Base-by-base conservation (phyloP, 192 early-diverging fungal genomes). In the Dissophora ornata region DNA sequence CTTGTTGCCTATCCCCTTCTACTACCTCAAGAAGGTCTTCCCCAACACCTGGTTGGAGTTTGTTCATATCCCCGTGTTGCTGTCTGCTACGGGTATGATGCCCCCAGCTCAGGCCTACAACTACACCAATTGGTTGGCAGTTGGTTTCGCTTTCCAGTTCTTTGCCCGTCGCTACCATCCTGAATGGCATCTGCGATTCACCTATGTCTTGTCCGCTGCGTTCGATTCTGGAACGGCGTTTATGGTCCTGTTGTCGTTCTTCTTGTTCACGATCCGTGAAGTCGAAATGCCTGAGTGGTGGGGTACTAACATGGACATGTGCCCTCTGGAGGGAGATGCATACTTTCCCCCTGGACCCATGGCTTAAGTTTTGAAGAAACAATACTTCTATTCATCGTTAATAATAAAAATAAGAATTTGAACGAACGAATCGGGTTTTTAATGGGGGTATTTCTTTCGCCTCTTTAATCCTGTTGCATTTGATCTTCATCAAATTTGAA, bases 141-240 rank as follows among this genome's bases (percentile, higher is more conserved):
- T 84, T 26, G 80, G 84, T 10, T 89, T 84, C 51, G 25, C 88
- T 30, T 87, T 83, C 65, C 82, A 88, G 71, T 87, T 63, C 54
- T 80, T 65, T 48, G 51, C 87, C 13, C 82, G 84, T 57, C 79
- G 83, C 40, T 80, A 86, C 53, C 52, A 70, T 40, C 69, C 80
- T 21, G 50, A 63, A 2, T 88, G 87, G 87, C 89, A 88, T 82
- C 51, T 67, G 40, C 83, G 85, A 55, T 92, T 89, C 78, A 90
- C 88, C 71, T 92, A 88, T 64, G 83, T 90, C 19, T 60, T 89
- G 13, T 88, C 86, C 18, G 88, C 89, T 24, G 88, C 85, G 0
- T 70, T 89, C 21, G 90, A 90, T 80, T 79, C 83, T 26, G 89
- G 90, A 18, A 69, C 79, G 12, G 86, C 86, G 4, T 74, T 74